Base-by-base conservation (phyloP, 2,329 filamentous ascomycete genomes). In the Colletotrichum eremochloae region DNA sequence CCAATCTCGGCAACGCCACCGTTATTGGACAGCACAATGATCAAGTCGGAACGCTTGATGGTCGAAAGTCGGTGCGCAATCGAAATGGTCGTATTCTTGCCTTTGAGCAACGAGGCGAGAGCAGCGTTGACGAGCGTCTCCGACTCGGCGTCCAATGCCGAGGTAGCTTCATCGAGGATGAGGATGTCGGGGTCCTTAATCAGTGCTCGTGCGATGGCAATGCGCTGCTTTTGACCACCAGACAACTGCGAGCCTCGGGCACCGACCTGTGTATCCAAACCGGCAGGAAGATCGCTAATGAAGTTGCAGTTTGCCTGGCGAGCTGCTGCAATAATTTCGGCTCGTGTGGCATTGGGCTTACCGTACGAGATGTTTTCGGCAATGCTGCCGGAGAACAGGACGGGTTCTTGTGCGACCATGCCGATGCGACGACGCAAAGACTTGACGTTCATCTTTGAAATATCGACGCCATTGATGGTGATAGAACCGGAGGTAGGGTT, bases 121-220 rank as follows among this genome's bases (percentile, higher is more conserved):
- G 96, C 96, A 77, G 94, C 92, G 80, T 99, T 99, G 72, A 99
- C 96, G 3, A 98, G 89, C 0, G 96, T 98, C 82, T 99, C 96
- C 0, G 94, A 97, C 82, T 99, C 96, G 18, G 96, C 96, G 80
- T 99, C 96, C 9, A 99, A 88, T 0, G 96, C 96, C 2, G 94
- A 97, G 0, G 97, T 99, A 24, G 97, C 94, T 86, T 99, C 96
- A 79, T 99, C 96, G 0, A 99, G 89, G 73, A 99, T 97, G 38
- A 99, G 86, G 74, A 99, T 98, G 83, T 99, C 96, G 0, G 97
- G 97, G 74, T 98, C 90, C 82, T 98, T 98, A 76, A 99, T 91
- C 38, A 99, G 87, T 15, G 96, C 96, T 67, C 97, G 91, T 6
- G 96, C 96, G 81, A 99, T 99, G 48, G 96, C 96, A 77, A 99